phyloP scores from a whole-genome alignment of 129 eudicot species.

The Helianthus tuberosus region DNA sequence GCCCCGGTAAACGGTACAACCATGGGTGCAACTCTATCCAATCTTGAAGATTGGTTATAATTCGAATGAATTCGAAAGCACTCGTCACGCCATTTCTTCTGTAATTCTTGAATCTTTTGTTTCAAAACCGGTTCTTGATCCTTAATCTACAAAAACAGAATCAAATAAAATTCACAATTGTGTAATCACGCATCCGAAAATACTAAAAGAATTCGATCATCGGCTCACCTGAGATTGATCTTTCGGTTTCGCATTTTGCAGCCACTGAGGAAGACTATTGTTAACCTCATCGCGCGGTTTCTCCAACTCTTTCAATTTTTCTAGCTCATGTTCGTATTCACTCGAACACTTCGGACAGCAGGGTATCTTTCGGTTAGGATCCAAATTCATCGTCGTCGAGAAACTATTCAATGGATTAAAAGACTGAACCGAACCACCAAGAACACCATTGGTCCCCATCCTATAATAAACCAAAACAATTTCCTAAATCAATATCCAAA shows the following conservation, averaged over 20 bases:
- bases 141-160: conserved; percentile 43
- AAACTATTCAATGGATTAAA: conserved; percentile 51
- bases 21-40: conserved; percentile 46
- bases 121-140: conserved; percentile 53
- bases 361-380: conserved; percentile 36
- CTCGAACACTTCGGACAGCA: conserved; percentile 74
- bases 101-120: conserved; percentile 68
- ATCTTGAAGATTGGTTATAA: conserved; percentile 45
- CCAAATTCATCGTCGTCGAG: conserved; percentile 41
- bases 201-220: neutral
- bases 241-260: conserved; percentile 65
- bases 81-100: conserved; percentile 80
- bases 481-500: conserved; percentile 8
- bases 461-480: conserved; percentile 36
- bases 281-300: conserved; percentile 50
- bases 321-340: conserved; percentile 69
- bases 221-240: conserved; percentile 51
- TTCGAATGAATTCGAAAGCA: conserved; percentile 78
- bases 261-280: conserved; percentile 78
- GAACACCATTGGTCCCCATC: conserved; percentile 58
- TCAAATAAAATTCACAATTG: neutral
- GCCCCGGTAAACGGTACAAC: conserved; percentile 51
- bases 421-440: conserved; percentile 60
- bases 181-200: neutral
- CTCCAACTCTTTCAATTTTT: conserved; percentile 50